Percentiles rank a stretch among this genome's conserved stretches.
phyloP scores from a whole-genome alignment of 768 basidiomycete species.

The Filobasidium floriforme region DNA sequence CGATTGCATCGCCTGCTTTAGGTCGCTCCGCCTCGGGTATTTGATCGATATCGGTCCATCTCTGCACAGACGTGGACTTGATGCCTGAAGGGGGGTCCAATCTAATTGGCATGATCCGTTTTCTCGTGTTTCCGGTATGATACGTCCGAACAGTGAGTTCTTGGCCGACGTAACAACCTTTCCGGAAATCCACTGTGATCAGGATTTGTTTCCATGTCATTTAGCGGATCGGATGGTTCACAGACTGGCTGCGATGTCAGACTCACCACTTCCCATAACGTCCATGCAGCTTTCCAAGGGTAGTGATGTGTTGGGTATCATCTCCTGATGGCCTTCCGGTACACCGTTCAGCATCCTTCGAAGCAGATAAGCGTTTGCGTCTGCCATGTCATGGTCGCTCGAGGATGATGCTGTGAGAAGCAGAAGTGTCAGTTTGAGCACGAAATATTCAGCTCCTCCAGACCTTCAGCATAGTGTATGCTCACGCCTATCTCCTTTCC shows the following conservation, averaged over 20 bases:
- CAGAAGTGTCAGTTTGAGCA: slow-evolving; percentile 19
- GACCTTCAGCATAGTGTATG: slow-evolving; percentile 43
- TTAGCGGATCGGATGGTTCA: not conserved
- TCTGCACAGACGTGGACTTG: slow-evolving; percentile 15
- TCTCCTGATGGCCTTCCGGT: slow-evolving; percentile 75
- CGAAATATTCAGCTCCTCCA: slow-evolving; percentile 13
- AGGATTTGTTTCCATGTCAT: not conserved
- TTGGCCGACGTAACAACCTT: slow-evolving; percentile 97
- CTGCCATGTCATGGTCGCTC: slow-evolving; percentile 18
- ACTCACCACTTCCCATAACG: slow-evolving; percentile 82
- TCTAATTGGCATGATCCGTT: slow-evolving; percentile 75
- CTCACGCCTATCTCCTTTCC: slow-evolving; percentile 63
- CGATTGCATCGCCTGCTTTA: slow-evolving; percentile 23
- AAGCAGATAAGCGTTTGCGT: slow-evolving; percentile 52
- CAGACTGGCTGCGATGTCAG: not conserved
- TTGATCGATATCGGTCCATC: slow-evolving; percentile 28
- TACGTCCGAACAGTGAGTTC: slow-evolving; percentile 94
- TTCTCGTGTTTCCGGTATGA: slow-evolving; percentile 83
- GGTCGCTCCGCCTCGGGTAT: slow-evolving; percentile 27
- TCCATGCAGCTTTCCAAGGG: slow-evolving; percentile 95
- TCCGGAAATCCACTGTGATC: slow-evolving; percentile 75
- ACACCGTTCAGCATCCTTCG: slow-evolving; percentile 77
- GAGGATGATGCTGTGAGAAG: slow-evolving; percentile 14
- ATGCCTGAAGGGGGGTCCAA: slow-evolving; percentile 44
- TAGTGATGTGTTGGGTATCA: slow-evolving; percentile 66